Evolutionary conservation across 1,139 yeast species (phyloP).

Genomic region (Wickerhamiella pararugosa): DNA sequence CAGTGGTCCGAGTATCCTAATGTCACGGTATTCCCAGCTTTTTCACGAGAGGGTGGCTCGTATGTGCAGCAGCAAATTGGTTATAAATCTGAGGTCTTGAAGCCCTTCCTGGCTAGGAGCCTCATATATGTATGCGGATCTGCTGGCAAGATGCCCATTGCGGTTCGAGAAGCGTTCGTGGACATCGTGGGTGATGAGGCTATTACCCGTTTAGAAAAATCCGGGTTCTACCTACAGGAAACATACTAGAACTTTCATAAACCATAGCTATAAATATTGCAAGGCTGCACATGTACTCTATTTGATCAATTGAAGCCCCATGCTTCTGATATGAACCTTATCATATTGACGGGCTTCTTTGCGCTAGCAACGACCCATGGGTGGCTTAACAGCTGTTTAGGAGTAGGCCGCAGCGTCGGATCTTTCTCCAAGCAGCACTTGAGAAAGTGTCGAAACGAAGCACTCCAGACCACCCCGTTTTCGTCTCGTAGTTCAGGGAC

Average conservation of each 20-base stretch:
- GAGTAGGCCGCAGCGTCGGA: constrained; percentile 69
- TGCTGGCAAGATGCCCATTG: constrained; percentile 88
- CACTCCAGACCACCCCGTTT: constrained; percentile 67
- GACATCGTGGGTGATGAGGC: constrained; percentile 43
- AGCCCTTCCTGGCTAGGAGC: constrained; percentile 28
- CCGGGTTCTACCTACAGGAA: constrained; percentile 68
- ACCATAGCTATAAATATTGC: neutral
- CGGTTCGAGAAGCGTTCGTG: constrained; percentile 64
- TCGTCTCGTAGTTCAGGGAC: constrained; percentile 65
- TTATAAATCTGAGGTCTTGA: constrained; percentile 26
- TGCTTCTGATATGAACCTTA: constrained; percentile 61
- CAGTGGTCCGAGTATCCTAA: constrained; percentile 32
- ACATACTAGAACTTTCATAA: constrained; percentile 47
- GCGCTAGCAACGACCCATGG: constrained; percentile 81
- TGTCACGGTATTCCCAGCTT: constrained; percentile 37
- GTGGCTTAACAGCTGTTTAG: constrained; percentile 79
- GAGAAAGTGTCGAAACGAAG: constrained; percentile 68
- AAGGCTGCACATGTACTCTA: neutral
- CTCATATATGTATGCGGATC: constrained; percentile 75
- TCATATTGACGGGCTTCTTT: constrained; percentile 66
- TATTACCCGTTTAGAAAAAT: constrained; percentile 46
- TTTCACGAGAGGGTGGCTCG: constrained; percentile 44
- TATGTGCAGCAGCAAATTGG: constrained; percentile 64
- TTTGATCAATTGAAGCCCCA: constrained; percentile 36
- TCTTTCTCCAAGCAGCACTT: constrained; percentile 71